phyloP scores from a whole-genome alignment of 176 grass and related monocot genomes.

The Musa schizocarpa region DNA sequence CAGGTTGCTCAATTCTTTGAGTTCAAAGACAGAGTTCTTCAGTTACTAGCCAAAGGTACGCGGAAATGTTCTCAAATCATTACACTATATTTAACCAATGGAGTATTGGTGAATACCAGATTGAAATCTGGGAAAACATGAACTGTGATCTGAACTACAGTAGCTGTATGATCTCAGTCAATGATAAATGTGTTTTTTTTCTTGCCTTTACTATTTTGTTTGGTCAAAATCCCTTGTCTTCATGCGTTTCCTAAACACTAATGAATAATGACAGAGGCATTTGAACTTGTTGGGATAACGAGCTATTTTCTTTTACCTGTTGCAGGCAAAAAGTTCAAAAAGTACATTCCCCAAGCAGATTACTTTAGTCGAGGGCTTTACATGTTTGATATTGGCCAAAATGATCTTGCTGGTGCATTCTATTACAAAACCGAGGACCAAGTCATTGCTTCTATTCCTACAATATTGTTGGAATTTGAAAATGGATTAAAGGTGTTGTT shows the following conservation, averaged over 20 bases:
- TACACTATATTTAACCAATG: not conserved
- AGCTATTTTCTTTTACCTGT: conserved; percentile 9
- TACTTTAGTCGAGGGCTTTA: conserved; percentile 73
- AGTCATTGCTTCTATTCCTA: conserved; percentile 78
- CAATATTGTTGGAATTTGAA: conserved; percentile 84
- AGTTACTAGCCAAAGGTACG: conserved; percentile 53
- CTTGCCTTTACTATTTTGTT: not conserved
- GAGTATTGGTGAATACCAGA: not conserved
- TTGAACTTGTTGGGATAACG: not conserved
- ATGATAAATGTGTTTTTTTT: not conserved
- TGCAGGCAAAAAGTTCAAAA: conserved; percentile 52
- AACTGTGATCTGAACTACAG: not conserved
- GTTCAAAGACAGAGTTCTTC: conserved; percentile 76
- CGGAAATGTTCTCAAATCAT: not conserved
- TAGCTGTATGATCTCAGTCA: not conserved
- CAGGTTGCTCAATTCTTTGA: conserved; percentile 84
- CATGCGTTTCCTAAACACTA: not conserved
- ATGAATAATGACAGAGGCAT: not conserved
- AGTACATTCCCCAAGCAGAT: conserved; percentile 65
- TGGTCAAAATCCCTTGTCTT: no score
- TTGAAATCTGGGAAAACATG: not conserved
- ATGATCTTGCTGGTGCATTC: conserved; percentile 88
- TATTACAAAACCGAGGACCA: conserved; percentile 85
- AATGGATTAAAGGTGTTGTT: conserved; percentile 64
- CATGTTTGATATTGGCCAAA: conserved; percentile 99